Conservation (phyloP, 495 filamentous ascomycete species). For the Podospora tetraspora region DNA sequence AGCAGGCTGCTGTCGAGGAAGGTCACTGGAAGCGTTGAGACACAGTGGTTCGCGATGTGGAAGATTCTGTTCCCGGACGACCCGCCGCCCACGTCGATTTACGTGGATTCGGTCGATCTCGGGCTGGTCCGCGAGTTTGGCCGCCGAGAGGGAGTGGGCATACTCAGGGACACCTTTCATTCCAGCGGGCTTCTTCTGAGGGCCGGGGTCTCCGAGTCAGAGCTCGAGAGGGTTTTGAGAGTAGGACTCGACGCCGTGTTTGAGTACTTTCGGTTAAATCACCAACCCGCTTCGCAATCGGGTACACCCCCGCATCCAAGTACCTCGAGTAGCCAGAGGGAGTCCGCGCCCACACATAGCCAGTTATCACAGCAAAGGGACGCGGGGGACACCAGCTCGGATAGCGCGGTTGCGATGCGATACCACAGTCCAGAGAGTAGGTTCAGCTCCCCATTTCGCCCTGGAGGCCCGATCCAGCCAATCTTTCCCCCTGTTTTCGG, state of each 20-base stretch:
- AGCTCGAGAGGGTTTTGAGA: neutral
- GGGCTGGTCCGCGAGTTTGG: conserved; percentile 12
- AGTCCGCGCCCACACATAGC: neutral
- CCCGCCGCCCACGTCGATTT: conserved; percentile 10
- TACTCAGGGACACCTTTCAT: conserved; percentile 5
- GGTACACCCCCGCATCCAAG: neutral
- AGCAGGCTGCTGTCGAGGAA: conserved; percentile 10
- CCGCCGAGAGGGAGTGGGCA: neutral
- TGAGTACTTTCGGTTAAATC: conserved; percentile 2
- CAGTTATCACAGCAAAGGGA: neutral
- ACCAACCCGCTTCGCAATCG: neutral
- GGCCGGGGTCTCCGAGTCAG: neutral
- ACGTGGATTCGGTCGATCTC: conserved; percentile 19
- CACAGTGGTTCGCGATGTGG: conserved; percentile 25
- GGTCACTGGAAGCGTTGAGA: conserved; percentile 6
- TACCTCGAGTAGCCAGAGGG: neutral
- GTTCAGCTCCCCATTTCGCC: neutral
- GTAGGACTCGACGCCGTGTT: conserved; percentile 8
- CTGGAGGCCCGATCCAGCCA: neutral
- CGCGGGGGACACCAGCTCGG: neutral
- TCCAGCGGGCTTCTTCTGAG: neutral
- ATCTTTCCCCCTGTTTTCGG: neutral
- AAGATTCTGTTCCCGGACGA: conserved; percentile 19
- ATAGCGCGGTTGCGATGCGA: neutral
- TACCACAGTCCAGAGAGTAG: neutral